These are phyloP conservation scores for Metarhizium sp. DNA, from an alignment of 2,329 filamentous ascomycete species.

Conservation along the genomic window DNA sequence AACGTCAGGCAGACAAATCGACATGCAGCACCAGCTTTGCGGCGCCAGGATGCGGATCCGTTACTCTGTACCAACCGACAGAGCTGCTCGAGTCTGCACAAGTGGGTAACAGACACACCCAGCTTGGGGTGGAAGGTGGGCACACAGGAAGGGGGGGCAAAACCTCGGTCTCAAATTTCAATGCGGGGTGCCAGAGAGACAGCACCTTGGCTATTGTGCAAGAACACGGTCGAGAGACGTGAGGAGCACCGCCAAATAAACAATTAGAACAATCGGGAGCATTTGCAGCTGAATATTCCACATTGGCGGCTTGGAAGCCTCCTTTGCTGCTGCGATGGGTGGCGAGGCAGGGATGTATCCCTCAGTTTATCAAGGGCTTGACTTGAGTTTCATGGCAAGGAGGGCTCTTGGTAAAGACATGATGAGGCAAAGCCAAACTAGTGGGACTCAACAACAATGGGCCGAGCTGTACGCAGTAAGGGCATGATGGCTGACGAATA, in stretches of 20 bases:
- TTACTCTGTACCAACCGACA: background rate
- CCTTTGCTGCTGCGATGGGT: too few relatives aligned
- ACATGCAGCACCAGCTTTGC: background rate
- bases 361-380: background rate
- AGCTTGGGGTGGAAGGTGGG: background rate
- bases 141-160: background rate
- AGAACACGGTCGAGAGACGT: background rate
- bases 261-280: background rate
- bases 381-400: background rate
- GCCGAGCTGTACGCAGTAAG: too few relatives aligned
- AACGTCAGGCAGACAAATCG: background rate
- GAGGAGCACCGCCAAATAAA: background rate
- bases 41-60: background rate
- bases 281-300: too few relatives aligned
- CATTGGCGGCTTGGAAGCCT: too few relatives aligned
- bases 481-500: background rate
- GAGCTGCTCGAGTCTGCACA: background rate
- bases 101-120: background rate
- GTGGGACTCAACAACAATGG: background rate
- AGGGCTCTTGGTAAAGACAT: too few relatives aligned
- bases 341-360: background rate
- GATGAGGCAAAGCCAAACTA: background rate
- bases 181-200: background rate
- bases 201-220: background rate
- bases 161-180: background rate